These are phyloP conservation scores for Cyberlindnera misumaiensis DNA, from an alignment of 805 yeast genomes.

Conservation along the genomic window DNA sequence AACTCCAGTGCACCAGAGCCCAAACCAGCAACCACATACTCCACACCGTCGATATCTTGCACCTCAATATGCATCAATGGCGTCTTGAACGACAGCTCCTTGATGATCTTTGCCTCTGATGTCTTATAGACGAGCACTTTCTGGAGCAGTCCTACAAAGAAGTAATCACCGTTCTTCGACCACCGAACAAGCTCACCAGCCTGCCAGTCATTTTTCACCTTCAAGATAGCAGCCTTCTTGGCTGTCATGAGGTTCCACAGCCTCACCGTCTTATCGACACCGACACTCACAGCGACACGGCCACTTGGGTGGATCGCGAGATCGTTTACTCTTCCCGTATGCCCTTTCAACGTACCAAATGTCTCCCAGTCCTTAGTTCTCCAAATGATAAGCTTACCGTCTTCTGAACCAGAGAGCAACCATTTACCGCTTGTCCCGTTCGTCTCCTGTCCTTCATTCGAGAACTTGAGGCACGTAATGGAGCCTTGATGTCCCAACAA, in stretches of 20 bases:
- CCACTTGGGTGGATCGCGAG: slow-evolving; percentile 87
- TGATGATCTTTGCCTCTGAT: slow-evolving; percentile 48
- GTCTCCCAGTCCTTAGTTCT: slow-evolving; percentile 96
- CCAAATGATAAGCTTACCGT: slow-evolving; percentile 88
- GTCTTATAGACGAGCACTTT: slow-evolving; percentile 63
- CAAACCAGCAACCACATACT: slow-evolving; percentile 60
- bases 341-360: slow-evolving; percentile 85
- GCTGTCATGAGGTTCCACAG: slow-evolving; percentile 97
- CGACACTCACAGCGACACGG: slow-evolving; percentile 82
- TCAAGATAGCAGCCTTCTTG: slow-evolving; percentile 81
- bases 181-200: slow-evolving; percentile 61
- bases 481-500: slow-evolving; percentile 86
- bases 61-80: slow-evolving; percentile 67
- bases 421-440: slow-evolving; percentile 58
- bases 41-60: slow-evolving; percentile 36
- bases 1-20: slow-evolving; percentile 67
- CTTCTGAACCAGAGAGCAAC: slow-evolving; percentile 87
- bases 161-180: slow-evolving; percentile 60
- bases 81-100: slow-evolving; percentile 43
- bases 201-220: slow-evolving; percentile 63
- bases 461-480: slow-evolving; percentile 69
- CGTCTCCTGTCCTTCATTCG: slow-evolving; percentile 36
- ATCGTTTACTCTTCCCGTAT: slow-evolving; percentile 75
- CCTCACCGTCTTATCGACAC: slow-evolving; percentile 75
- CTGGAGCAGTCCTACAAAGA: slow-evolving; percentile 67